Evolutionary conservation across 2,329 filamentous ascomycete genomes (phyloP).

Genomic region (Fusarium algeriense): DNA sequence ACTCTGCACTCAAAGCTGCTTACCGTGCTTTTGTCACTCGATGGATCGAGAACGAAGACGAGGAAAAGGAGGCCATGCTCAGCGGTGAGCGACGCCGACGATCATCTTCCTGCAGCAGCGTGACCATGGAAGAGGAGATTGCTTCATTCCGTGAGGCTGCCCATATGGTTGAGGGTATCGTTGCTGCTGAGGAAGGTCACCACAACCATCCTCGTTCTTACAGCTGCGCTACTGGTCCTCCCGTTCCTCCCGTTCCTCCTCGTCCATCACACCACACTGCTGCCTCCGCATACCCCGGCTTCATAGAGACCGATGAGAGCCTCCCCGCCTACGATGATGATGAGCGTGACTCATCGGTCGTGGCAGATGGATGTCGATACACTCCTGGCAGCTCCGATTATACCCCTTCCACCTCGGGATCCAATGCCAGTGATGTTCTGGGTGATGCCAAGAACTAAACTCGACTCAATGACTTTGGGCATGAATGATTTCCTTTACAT

Average conservation of each 20-base stretch:
- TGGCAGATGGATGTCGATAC: conserved; percentile 60
- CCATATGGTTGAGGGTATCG: conserved; percentile 59
- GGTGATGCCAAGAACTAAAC: conserved; percentile 43
- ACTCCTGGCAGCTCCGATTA: conserved; percentile 50
- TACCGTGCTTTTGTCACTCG: conserved; percentile 51
- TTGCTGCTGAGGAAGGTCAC: conserved; percentile 58
- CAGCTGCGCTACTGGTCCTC: conserved; percentile 19
- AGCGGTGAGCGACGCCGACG: conserved; percentile 23
- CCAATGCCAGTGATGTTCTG: conserved; percentile 41
- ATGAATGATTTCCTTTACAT: conserved; percentile 28
- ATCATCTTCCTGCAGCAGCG: conserved; percentile 36
- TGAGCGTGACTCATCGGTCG: conserved; percentile 50
- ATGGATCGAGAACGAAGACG: conserved; percentile 39
- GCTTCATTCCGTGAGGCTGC: conserved; percentile 61
- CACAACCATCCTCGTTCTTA: conserved; percentile 22
- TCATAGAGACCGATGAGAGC: conserved; percentile 48
- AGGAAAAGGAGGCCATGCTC: conserved; percentile 44
- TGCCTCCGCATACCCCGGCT: conserved; percentile 40
- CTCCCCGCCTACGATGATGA: conserved; percentile 59
- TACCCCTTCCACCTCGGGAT: conserved; percentile 36
- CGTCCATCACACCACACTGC: conserved; percentile 32
- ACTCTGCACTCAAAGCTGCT: conserved; percentile 45
- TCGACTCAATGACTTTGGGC: conserved; percentile 15
- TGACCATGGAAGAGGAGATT: conserved; percentile 63
- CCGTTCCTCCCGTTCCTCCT: conserved; percentile 30